phyloP scores from a whole-genome alignment of 768 basidiomycete species.

The Mycena venus region DNA sequence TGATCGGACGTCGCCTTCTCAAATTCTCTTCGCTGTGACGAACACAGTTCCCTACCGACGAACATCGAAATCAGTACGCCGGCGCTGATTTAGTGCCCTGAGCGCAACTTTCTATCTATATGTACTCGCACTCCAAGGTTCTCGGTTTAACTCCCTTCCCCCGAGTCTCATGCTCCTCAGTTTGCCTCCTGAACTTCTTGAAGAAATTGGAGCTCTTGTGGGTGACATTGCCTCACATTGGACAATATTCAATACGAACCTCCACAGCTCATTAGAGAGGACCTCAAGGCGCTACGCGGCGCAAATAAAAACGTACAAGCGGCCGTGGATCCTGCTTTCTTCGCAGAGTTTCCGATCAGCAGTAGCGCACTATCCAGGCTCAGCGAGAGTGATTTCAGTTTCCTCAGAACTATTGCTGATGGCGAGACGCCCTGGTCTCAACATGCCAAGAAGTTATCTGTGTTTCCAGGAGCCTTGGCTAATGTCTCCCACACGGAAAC shows the following conservation, averaged over 20 bases:
- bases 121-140: not conserved
- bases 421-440: not conserved
- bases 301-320: not conserved
- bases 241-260: not conserved
- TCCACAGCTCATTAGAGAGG: not conserved
- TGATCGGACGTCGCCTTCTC: too few species aligned
- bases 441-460: not conserved
- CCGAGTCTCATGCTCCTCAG: not conserved
- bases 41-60: not conserved
- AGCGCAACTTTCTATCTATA: not conserved
- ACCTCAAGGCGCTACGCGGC: not conserved
- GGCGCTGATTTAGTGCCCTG: not conserved
- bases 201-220: conserved; percentile 1
- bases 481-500: not conserved
- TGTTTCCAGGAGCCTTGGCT: not conserved
- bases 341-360: conserved; percentile 2
- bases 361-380: not conserved
- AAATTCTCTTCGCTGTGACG: too few species aligned
- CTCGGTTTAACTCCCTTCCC: not conserved
- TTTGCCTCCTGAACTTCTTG: conserved; percentile 1
- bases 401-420: not conserved
- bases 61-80: conserved; percentile 1
- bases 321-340: conserved; percentile 1
- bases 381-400: not conserved
- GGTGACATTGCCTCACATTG: not conserved